Conservation (phyloP, 1,284 basidiomycete genomes). For the Naganishia sp. region DNA sequence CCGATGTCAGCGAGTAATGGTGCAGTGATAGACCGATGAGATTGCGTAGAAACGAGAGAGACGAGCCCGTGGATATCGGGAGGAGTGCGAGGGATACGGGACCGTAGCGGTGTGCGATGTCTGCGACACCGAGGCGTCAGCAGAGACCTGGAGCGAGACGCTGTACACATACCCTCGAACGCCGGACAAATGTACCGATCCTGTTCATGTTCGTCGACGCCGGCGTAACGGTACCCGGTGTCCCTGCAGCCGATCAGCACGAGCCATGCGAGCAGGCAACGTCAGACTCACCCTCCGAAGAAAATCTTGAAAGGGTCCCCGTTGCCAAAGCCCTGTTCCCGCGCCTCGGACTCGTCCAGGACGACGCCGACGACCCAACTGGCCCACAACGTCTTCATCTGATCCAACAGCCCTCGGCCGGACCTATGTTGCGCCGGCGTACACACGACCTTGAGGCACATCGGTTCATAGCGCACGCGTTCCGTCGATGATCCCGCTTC, state of each 20-base stretch:
- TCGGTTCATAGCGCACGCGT: conserved; percentile 30
- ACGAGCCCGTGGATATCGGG: conserved; percentile 51
- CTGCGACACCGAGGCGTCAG: conserved; percentile 30
- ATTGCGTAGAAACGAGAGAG: conserved; percentile 51
- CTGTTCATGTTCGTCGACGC: conserved; percentile 43
- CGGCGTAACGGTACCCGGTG: conserved; percentile 53
- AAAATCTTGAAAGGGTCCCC: conserved; percentile 49
- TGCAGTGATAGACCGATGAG: conserved; percentile 50
- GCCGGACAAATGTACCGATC: conserved; percentile 50
- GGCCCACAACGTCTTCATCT: conserved; percentile 53
- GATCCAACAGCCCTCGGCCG: conserved; percentile 50
- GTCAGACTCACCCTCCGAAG: conserved; percentile 49
- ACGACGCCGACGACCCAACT: conserved; percentile 52
- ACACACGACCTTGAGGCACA: conserved; percentile 47
- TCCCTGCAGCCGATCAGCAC: conserved; percentile 39
- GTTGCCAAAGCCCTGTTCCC: conserved; percentile 34
- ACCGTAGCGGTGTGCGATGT: conserved; percentile 48
- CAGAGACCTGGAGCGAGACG: neutral
- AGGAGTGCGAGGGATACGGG: conserved; percentile 49
- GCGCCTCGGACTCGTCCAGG: conserved; percentile 34
- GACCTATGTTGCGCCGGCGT: conserved; percentile 53
- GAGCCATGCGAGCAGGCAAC: neutral
- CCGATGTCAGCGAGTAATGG: conserved; percentile 53
- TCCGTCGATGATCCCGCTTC: too few species aligned
- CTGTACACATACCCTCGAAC: conserved; percentile 42